A percentile compares a stretch with the other conserved stretches of the same genome.
These are phyloP conservation scores for Cyberlindnera xylosilytica DNA, from an alignment of 805 yeast genomes.

Conservation along the genomic window DNA sequence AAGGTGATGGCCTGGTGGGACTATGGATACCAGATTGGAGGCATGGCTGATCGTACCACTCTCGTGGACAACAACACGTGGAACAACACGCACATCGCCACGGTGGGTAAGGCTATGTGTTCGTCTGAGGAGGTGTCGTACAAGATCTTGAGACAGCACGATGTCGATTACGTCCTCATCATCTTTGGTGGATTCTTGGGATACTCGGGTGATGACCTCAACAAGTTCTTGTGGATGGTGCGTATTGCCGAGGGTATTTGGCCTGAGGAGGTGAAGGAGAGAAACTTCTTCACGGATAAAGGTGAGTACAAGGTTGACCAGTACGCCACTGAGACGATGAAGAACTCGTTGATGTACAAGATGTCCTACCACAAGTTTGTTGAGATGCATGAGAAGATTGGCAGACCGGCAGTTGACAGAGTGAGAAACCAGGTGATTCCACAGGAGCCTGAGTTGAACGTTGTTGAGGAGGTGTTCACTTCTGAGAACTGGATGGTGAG, in stretches of 20 bases:
- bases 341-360: constrained; percentile 88
- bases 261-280: constrained; percentile 96
- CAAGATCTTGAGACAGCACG: constrained; percentile 82
- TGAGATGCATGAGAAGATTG: constrained; percentile 51
- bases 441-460: constrained; percentile 56
- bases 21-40: constrained; percentile 99
- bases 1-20: constrained; percentile 99
- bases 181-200: constrained; percentile 95
- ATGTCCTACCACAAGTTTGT: constrained; percentile 86
- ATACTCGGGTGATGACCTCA: constrained; percentile 92
- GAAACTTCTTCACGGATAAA: constrained; percentile 73
- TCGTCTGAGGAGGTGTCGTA: constrained; percentile 85
- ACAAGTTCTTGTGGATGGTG: constrained; percentile 98
- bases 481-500: constrained; percentile 96
- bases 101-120: constrained; percentile 98
- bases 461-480: constrained; percentile 91
- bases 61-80: constrained; percentile 98
- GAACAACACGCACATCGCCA: constrained; percentile 99
- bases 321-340: constrained; percentile 81
- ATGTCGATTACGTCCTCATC: constrained; percentile 90
- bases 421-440: constrained; percentile 83
- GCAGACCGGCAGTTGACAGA: constrained; percentile 67
- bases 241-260: constrained; percentile 98
- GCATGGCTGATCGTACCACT: constrained; percentile 99
- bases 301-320: constrained; percentile 91